A percentile compares a stretch with the other conserved stretches of the same genome.
These are phyloP conservation scores for Epichloe sylvatica DNA, from an alignment of 2,329 filamentous ascomycete species.

Conservation along the genomic window DNA sequence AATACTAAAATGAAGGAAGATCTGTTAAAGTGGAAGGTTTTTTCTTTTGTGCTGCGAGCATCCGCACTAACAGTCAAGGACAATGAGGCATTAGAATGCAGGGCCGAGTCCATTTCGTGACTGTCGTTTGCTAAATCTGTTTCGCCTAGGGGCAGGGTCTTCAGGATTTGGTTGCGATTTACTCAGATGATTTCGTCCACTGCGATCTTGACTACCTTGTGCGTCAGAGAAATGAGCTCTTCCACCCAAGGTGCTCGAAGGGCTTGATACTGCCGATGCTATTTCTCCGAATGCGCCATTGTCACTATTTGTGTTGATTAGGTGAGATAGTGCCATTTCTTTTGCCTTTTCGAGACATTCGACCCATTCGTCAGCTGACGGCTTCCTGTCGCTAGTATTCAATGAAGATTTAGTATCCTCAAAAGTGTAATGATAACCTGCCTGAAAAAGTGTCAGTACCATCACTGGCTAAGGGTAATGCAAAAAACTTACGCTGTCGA, in stretches of 20 bases:
- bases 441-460: conserved; percentile 37
- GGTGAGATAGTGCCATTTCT: conserved; percentile 68
- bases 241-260: conserved; percentile 57
- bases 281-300: conserved; percentile 57
- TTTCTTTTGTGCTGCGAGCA: not conserved
- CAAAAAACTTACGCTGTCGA: conserved; percentile 67
- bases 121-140: conserved; percentile 79
- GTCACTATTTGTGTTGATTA: conserved; percentile 48
- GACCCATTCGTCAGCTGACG: conserved; percentile 79
- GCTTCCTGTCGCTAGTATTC: conserved; percentile 46
- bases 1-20: not conserved
- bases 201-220: conserved; percentile 35
- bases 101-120: conserved; percentile 89
- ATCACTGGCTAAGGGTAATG: not conserved
- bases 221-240: conserved; percentile 38
- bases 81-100: conserved; percentile 46
- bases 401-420: conserved; percentile 68
- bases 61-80: not conserved
- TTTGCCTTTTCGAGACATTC: conserved; percentile 75
- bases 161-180: conserved; percentile 45
- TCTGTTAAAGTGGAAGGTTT: not conserved
- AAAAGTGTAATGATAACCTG: conserved; percentile 81
- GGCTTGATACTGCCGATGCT: conserved; percentile 60
- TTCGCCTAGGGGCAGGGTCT: conserved; percentile 38
- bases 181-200: conserved; percentile 42